These are phyloP conservation scores for Solanum chiquidenum DNA, from an alignment of 257 asterid genomes.

Conservation along the genomic window DNA sequence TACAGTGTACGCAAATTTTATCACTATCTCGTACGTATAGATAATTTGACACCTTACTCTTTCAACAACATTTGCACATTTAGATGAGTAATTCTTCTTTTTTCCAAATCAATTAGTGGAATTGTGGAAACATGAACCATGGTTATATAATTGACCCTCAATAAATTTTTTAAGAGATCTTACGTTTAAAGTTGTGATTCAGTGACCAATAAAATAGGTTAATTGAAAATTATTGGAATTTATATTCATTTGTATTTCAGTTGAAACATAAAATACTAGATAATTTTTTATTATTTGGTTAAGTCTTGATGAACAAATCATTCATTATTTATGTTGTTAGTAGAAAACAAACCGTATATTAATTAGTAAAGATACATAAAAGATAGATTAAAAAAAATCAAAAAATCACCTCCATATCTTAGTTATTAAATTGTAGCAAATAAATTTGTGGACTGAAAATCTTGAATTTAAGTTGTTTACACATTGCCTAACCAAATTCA, in stretches of 20 bases:
- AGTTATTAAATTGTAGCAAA: background rate
- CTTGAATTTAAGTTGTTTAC: background rate
- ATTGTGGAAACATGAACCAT: background rate
- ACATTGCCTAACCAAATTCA: background rate
- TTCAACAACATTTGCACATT: background rate
- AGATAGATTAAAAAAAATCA: background rate
- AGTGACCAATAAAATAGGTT: background rate
- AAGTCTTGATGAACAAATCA: background rate
- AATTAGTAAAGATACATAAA: background rate
- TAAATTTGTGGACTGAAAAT: background rate
- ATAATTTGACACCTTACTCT: too few species aligned
- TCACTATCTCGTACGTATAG: too few species aligned
- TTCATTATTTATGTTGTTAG: background rate
- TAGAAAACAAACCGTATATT: background rate
- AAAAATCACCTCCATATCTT: background rate
- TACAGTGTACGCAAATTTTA: fast-evolving
- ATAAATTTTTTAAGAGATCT: background rate
- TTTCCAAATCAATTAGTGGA: background rate
- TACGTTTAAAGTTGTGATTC: background rate
- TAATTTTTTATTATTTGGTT: background rate
- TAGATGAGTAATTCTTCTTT: background rate
- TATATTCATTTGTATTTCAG: background rate
- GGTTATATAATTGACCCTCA: background rate
- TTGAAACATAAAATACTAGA: background rate
- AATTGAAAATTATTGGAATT: background rate